Evolutionary conservation across 768 basidiomycete species (phyloP).

Genomic region (Flagelloscypha sp.): DNA sequence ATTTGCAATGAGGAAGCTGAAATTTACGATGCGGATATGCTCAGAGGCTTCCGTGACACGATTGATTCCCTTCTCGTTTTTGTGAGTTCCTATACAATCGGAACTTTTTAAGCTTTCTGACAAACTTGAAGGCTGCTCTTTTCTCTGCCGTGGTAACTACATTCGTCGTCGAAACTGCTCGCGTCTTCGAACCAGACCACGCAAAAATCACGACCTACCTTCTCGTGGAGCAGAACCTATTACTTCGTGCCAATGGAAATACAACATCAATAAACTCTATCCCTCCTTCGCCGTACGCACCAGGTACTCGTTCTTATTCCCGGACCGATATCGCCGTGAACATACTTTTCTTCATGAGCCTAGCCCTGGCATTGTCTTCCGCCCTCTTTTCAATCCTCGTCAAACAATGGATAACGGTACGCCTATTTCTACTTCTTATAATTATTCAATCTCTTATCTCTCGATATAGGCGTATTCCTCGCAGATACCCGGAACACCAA

Average conservation of each 20-base stretch:
- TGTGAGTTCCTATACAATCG: not conserved
- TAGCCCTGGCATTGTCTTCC: constrained; percentile 32
- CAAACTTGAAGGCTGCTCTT: constrained; percentile 17
- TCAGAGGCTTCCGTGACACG: not conserved
- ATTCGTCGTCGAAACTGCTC: constrained; percentile 19
- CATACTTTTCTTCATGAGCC: constrained; percentile 36
- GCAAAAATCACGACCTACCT: constrained; percentile 8
- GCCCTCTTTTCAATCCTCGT: constrained; percentile 38
- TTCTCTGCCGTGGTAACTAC: constrained; percentile 22
- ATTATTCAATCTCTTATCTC: too few species aligned
- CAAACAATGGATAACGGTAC: constrained; percentile 50
- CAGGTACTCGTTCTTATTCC: constrained; percentile 19
- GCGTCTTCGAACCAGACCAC: constrained; percentile 13
- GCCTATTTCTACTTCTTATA: too few species aligned
- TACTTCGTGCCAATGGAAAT: constrained; percentile 1
- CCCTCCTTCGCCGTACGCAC: constrained; percentile 6
- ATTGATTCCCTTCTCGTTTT: not conserved
- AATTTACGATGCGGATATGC: not conserved
- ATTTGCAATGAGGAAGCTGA: not conserved
- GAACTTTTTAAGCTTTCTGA: too few species aligned
- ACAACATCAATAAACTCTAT: not conserved
- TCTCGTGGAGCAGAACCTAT: constrained; percentile 5
- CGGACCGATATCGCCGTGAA: constrained; percentile 31
- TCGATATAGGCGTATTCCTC: too few species aligned
- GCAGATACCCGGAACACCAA: constrained; percentile 2